Evolutionary conservation across 2,329 filamentous ascomycete species (phyloP).

Genomic region (Fusarium sublunatum): DNA sequence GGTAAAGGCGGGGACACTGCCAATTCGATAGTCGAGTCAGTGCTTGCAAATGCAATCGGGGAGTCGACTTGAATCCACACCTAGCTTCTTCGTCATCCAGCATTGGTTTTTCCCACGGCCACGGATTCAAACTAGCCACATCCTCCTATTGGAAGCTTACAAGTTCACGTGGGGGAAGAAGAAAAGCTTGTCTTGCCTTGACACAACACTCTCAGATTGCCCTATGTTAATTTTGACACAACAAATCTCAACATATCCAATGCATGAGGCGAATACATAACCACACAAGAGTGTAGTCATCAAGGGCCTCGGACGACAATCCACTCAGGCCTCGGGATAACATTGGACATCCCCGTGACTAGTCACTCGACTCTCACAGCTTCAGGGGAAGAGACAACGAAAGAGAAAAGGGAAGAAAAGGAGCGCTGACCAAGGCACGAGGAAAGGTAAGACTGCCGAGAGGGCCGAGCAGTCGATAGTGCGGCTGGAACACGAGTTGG

Average conservation of each 20-base stretch:
- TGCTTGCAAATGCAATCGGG: conserved; percentile 45
- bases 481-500: conserved; percentile 25
- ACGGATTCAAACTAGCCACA: conserved; percentile 37
- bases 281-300: conserved; percentile 39
- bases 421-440: conserved; percentile 30
- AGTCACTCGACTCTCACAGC: conserved; percentile 40
- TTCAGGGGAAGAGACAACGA: conserved; percentile 25
- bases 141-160: conserved; percentile 42
- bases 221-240: conserved; percentile 38
- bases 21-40: conserved; percentile 40
- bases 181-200: conserved; percentile 40
- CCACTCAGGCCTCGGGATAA: conserved; percentile 39
- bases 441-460: conserved; percentile 8
- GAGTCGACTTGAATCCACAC: conserved; percentile 47
- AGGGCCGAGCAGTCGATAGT: conserved; percentile 23
- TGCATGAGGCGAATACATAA: conserved; percentile 25
- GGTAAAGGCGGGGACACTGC: conserved; percentile 46
- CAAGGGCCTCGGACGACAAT: conserved; percentile 41
- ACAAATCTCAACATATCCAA: conserved; percentile 32
- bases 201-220: conserved; percentile 32
- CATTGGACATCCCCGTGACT: conserved; percentile 43
- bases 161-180: conserved; percentile 43
- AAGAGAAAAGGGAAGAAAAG: conserved; percentile 26
- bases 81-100: conserved; percentile 42
- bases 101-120: conserved; percentile 40